Base-by-base conservation (phyloP, 306 rosid genomes). In the Cercis canadensis region DNA sequence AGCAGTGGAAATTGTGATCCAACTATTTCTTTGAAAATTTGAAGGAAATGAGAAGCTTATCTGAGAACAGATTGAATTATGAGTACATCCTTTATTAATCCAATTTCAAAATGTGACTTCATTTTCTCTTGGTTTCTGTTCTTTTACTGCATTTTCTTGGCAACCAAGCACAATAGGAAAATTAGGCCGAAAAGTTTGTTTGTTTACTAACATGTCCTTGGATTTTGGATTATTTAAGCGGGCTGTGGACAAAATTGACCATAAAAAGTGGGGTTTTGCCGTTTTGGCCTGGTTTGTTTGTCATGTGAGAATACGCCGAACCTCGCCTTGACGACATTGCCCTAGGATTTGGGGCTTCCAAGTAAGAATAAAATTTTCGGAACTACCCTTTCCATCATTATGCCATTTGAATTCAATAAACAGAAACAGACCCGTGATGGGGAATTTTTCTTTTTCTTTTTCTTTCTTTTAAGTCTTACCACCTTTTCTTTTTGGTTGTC, bases 381-480 rank as follows among this genome's bases (percentile, higher is more conserved):
- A 21, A n/a, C 54, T 72, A 67, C 19, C 9, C 5, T 59, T 33
- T 59, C 21, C 36, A 62, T 50, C 74, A 63, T 74, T 69, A 34
- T 60, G 63, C 76, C 78, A 75, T 81, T 46, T 78, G 69, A 74
- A 75, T 82, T 24, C 29, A 37, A 37, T 37, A 78, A 87, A 88
- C 84, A 89, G 95, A 80, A 32, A 7, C 57, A 77, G 29, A 76
- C 92, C 96, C 98, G 96, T 92, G 98, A 92, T 36, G 36, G 74
- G 11, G 29, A 74, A 61, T 65, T 73, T 41, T 18, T 58, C 36
- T 18, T 79, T 76, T 63, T 74, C 17, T 43, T 67, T 75, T 55
- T 3, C 14, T 13, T 70, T 47, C 3, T 6, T 44, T 31, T 4
- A 5, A 19, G 29, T 69, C 39, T 33, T 65, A 31, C 33, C 71